Percentiles rank a stretch among this genome's conserved stretches.
phyloP scores from a whole-genome alignment of 768 basidiomycete genomes.

The Leccinum arenicola region DNA sequence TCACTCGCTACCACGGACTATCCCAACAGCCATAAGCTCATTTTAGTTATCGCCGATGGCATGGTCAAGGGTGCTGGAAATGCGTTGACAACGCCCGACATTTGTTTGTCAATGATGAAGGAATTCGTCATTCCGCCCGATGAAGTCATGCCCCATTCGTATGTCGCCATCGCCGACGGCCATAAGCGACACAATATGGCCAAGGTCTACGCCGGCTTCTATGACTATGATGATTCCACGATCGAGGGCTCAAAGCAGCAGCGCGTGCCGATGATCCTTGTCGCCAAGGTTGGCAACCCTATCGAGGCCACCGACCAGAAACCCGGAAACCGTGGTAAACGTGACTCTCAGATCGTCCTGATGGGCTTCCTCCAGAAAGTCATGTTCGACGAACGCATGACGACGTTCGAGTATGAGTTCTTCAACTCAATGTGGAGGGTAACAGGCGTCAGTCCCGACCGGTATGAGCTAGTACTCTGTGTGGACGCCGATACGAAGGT shows the following conservation, averaged over 20 bases:
- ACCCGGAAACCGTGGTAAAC: slow-evolving; percentile 98
- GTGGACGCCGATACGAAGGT: slow-evolving; percentile 99
- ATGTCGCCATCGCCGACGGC: slow-evolving; percentile 99
- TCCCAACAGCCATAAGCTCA: slow-evolving; percentile 94
- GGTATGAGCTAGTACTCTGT: slow-evolving; percentile 92
- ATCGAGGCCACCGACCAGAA: slow-evolving; percentile 85
- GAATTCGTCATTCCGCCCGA: slow-evolving; percentile 77
- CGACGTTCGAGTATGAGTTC: slow-evolving; percentile 99
- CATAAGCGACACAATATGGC: slow-evolving; percentile 99
- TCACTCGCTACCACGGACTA: slow-evolving; percentile 98
- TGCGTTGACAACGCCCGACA: slow-evolving; percentile 86
- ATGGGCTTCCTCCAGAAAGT: slow-evolving; percentile 99
- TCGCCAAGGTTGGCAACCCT: slow-evolving; percentile 94
- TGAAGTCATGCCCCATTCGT: slow-evolving; percentile 92
- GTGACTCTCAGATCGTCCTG: slow-evolving; percentile 95
- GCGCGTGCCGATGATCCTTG: slow-evolving; percentile 91
- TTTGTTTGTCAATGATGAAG: slow-evolving; percentile 95
- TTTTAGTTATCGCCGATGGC: slow-evolving; percentile 95
- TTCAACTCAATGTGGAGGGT: slow-evolving; percentile 98
- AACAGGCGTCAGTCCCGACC: slow-evolving; percentile 93
- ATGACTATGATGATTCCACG: slow-evolving; percentile 89
- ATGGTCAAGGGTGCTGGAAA: slow-evolving; percentile 98
- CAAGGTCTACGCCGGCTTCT: slow-evolving; percentile 97
- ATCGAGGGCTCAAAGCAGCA: slow-evolving; percentile 93
- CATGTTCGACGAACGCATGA: slow-evolving; percentile 99